Percentiles rank a stretch among this genome's conserved stretches.
Conservation (phyloP, 768 basidiomycete genomes). For the Mycena chlorophos region DNA sequence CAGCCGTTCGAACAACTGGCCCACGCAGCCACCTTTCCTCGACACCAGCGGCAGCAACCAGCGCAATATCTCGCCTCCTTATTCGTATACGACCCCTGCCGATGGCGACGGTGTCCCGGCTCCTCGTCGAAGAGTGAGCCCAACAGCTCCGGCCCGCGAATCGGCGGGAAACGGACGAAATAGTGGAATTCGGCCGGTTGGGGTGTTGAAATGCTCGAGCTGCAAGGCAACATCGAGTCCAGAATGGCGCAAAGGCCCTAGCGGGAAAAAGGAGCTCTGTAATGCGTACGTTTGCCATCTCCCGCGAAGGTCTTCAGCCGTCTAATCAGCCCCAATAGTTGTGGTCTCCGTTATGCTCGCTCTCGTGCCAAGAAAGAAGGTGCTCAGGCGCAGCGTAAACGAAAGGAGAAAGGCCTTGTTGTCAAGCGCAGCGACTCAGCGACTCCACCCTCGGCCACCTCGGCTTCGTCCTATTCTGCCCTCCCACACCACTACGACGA, state of each 20-base stretch:
- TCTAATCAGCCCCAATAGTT: slow-evolving; percentile 42
- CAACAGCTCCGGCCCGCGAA: slow-evolving; percentile 47
- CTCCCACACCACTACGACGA: slow-evolving; percentile 52
- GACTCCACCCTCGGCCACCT: slow-evolving; percentile 39
- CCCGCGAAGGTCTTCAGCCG: slow-evolving; percentile 11
- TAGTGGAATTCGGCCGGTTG: slow-evolving; percentile 67
- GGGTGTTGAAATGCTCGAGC: slow-evolving; percentile 72
- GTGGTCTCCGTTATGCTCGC: slow-evolving; percentile 83
- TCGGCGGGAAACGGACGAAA: slow-evolving; percentile 46
- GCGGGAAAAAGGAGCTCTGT: slow-evolving; percentile 87
- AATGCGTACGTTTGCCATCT: slow-evolving; percentile 70
- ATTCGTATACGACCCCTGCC: slow-evolving; percentile 38
- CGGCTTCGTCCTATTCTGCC: slow-evolving; percentile 43
- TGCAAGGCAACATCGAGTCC: slow-evolving; percentile 83
- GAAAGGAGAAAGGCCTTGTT: slow-evolving; percentile 57
- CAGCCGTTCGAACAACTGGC: slow-evolving; percentile 37
- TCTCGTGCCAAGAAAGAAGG: slow-evolving; percentile 89
- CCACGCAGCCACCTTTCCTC: slow-evolving; percentile 41
- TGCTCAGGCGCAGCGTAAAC: slow-evolving; percentile 52
- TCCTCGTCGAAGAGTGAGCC: slow-evolving; percentile 57
- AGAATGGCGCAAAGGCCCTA: slow-evolving; percentile 91
- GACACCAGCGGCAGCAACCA: slow-evolving; percentile 26
- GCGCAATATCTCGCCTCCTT: slow-evolving; percentile 37
- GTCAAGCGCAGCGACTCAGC: slow-evolving; percentile 43
- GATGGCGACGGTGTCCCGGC: slow-evolving; percentile 53